Evolutionary conservation across 78 protist genomes (phyloP).

Genomic region (Blattamonas nauphoetae): DNA sequence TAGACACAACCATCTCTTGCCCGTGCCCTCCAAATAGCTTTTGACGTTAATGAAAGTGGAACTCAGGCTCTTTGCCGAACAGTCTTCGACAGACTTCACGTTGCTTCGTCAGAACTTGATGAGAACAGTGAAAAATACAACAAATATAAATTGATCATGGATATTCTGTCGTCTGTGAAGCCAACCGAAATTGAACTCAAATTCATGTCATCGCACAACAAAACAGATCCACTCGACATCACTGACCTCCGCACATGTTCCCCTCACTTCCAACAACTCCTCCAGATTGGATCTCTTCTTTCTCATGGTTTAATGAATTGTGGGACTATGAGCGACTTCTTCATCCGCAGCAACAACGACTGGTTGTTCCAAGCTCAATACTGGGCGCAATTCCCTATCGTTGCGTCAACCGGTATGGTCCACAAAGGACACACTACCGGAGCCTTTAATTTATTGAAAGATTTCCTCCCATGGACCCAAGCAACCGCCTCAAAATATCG

Average conservation of each 20-base stretch:
- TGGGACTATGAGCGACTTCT: conserved; percentile 91
- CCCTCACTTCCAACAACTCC: neutral
- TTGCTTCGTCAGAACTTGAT: neutral
- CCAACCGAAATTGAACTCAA: conserved; percentile 64
- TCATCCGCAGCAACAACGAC: conserved; percentile 81
- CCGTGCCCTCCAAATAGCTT: conserved; percentile 72
- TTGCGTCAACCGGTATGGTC: conserved; percentile 79
- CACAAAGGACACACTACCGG: conserved; percentile 65
- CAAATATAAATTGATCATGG: neutral
- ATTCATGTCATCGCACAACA: conserved; percentile 67
- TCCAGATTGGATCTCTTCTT: conserved; percentile 54
- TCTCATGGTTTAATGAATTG: conserved; percentile 82
- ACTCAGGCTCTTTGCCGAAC: conserved; percentile 61
- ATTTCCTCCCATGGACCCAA: conserved; percentile 65
- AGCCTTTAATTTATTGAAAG: conserved; percentile 40
- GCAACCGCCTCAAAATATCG: neutral
- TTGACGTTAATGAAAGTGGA: conserved; percentile 76
- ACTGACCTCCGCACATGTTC: conserved; percentile 56
- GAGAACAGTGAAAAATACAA: neutral
- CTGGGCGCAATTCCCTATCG: conserved; percentile 89
- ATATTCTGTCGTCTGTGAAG: conserved; percentile 66
- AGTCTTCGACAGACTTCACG: conserved; percentile 26
- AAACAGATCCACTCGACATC: conserved; percentile 64
- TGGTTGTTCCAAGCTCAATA: conserved; percentile 84
- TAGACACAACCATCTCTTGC: neutral